phyloP scores from a whole-genome alignment of 2,329 filamentous ascomycete genomes.

The Lasiodiplodia sp. region DNA sequence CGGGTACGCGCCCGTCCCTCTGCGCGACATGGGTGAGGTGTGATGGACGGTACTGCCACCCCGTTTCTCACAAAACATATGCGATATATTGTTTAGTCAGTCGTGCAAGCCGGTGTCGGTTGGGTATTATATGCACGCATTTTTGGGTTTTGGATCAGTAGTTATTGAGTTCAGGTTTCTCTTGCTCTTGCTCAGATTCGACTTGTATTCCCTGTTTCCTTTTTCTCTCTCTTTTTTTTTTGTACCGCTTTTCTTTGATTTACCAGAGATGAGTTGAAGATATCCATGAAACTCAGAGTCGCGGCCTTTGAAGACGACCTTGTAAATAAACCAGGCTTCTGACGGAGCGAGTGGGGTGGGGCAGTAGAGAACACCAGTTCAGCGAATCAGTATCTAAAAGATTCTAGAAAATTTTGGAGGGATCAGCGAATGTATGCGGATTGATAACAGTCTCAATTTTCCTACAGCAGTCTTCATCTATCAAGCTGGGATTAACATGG shows the following conservation, averaged over 20 bases:
- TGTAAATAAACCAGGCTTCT: neutral
- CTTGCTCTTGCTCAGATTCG: neutral
- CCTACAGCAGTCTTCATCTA: conserved; percentile 5
- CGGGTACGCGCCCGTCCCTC: conserved; percentile 52
- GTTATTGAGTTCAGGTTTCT: neutral
- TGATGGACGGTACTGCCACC: neutral
- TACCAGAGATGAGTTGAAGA: neutral
- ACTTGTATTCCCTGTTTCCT: neutral
- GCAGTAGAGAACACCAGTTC: neutral
- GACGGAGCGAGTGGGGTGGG: neutral
- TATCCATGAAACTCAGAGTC: neutral
- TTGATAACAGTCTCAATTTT: neutral
- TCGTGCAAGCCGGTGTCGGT: neutral
- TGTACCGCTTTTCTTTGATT: neutral
- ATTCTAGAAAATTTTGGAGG: neutral
- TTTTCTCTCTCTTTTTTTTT: neutral
- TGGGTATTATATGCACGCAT: conserved; percentile 2
- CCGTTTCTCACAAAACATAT: neutral
- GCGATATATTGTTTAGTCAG: neutral
- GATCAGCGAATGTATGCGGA: neutral
- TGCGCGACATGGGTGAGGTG: conserved; percentile 51
- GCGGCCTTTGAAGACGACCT: neutral
- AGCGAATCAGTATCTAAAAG: neutral
- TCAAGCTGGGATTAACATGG: neutral
- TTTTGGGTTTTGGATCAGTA: neutral